Base-by-base conservation (phyloP, 78 protist genomes). In the Dictyostelium capitatum region DNA sequence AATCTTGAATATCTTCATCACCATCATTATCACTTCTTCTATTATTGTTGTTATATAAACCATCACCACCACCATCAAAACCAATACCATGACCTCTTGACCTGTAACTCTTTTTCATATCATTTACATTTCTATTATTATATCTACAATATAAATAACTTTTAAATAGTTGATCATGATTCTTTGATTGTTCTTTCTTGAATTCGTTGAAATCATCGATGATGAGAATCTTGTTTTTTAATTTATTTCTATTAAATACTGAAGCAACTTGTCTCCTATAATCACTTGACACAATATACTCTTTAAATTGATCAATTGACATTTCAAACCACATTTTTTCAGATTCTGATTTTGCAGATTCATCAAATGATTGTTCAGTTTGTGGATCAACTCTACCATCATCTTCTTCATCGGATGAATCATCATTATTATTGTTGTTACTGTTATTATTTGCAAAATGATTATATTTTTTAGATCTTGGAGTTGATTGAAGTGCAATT, bases 281-380 rank as follows among this genome's bases (percentile, higher is more conserved):
- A 15, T 46, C 54, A 3, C 2, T 10, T 19, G 51, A 46, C 10
- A 73, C 14, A 30, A 73, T 73, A 73, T 73, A 73, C 17, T 46
- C 79, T n/a, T 73, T 73, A n/a, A 73, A 73, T 73, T 73, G 79
- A 46, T 73, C 79, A 6, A 30, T 37, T 10, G 79, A 43, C 28
- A 73, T 30, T 46, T 37, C 28, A 32, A 73, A 73, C 46, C 50
- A 70, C n/a, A 70, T 12, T 70, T 70, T 70, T 28, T 70, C 70
- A 9, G 70, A 62, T 25, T 62, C 23, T 4, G 70, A 41, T 70
- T 41, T 32, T 6, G 78, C 25, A 1, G 19, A 15, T 19, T 70
- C 78, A 19, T 17, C 32, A 6, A 41, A 19, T 70, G 78, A 41
- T 41, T 17, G 15, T 30, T 28, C 78, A 41, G 8, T 70, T 70